Base-by-base conservation (phyloP, 805 yeast genomes). In the Dipodascopsis tothii region DNA sequence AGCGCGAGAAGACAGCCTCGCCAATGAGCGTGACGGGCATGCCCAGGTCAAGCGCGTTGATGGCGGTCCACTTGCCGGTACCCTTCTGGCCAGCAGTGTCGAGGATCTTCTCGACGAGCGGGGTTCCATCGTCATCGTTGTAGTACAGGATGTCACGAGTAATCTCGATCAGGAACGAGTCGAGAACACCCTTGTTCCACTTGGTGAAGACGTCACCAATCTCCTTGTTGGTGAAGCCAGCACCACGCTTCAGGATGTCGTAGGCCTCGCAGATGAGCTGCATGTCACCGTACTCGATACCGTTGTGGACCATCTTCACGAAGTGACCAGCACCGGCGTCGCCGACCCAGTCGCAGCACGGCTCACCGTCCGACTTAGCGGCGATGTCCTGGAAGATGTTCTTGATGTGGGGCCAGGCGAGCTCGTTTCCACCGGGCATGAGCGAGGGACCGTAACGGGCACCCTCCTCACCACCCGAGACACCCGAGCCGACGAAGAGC, bases 301-400 rank as follows among this genome's bases (percentile, higher is more conserved):
- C 98, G 69, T 90, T 90, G 78, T 90, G 98, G 55, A 92, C 97
- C 98, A 92, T 92, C 77, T 90, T 90, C 66, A 90, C 97, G 72
- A 82, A 90, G 72, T 90, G 98, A 63, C 98, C 98, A 37, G 97
- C 80, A 69, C 98, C 98, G 50, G 94, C 95, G 59, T 90, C 95
- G 63, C 98, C 98, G 60, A 90, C 96, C 98, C 98, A 90, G 79
- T 90, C 98, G 74, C 98, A 90, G 74, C 98, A 90, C 65, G 98
- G 96, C 74, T 92, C 96, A 60, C 95, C 96, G 64, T 92, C 96
- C 51, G 94, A 69, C 75, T 90, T 87, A 66, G 98, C 97, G 44
- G 96, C 73, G 60, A 92, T 84, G 44, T 88, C 78, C 73, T 90
- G 98, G 86, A 90, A 87, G 63, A 90, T 92, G 52, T 79, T 81